These are phyloP conservation scores for Phytophthora lateralis DNA, from an alignment of 352 stramenopile species.

Conservation along the genomic window DNA sequence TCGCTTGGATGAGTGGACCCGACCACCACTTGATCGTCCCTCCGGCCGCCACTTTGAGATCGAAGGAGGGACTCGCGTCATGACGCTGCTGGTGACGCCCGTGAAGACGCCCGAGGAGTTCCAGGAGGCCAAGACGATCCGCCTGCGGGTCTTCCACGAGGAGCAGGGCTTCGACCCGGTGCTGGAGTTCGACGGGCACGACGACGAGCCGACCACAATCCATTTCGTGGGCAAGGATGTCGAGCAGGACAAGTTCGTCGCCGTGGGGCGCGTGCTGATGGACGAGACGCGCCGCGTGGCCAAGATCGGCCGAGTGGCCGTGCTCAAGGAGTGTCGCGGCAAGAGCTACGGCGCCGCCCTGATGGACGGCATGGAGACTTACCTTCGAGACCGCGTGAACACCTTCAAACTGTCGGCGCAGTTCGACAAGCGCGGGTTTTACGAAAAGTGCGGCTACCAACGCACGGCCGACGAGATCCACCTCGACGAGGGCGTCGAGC, in stretches of 20 bases:
- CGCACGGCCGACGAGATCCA: slow-evolving; percentile 33
- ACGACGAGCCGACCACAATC: slow-evolving; percentile 47
- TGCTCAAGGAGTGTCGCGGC: slow-evolving; percentile 59
- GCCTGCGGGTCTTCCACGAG: slow-evolving; percentile 56
- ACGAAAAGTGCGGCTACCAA: slow-evolving; percentile 39
- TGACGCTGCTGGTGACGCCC: slow-evolving; percentile 45
- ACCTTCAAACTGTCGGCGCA: slow-evolving; percentile 53
- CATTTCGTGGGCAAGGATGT: slow-evolving; percentile 64
- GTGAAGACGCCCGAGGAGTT: slow-evolving; percentile 48
- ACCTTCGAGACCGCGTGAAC: slow-evolving; percentile 37
- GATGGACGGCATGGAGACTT: slow-evolving; percentile 46
- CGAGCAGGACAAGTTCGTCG: slow-evolving; percentile 57
- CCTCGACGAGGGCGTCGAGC: slow-evolving; percentile 36
- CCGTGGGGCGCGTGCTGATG: slow-evolving; percentile 52
- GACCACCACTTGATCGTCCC: not conserved
- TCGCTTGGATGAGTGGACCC: slow-evolving; percentile 20
- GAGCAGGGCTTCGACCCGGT: slow-evolving; percentile 50
- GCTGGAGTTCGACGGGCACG: slow-evolving; percentile 53
- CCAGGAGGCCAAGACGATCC: slow-evolving; percentile 48
- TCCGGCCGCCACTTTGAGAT: slow-evolving; percentile 5
- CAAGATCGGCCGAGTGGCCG: slow-evolving; percentile 61
- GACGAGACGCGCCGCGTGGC: slow-evolving; percentile 36
- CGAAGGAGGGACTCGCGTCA: slow-evolving; percentile 4
- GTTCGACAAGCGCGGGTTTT: slow-evolving; percentile 37
- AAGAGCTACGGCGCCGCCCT: slow-evolving; percentile 54